Evolutionary conservation across 2,329 filamentous ascomycete genomes (phyloP).

Genomic region (Monilinia polystroma): DNA sequence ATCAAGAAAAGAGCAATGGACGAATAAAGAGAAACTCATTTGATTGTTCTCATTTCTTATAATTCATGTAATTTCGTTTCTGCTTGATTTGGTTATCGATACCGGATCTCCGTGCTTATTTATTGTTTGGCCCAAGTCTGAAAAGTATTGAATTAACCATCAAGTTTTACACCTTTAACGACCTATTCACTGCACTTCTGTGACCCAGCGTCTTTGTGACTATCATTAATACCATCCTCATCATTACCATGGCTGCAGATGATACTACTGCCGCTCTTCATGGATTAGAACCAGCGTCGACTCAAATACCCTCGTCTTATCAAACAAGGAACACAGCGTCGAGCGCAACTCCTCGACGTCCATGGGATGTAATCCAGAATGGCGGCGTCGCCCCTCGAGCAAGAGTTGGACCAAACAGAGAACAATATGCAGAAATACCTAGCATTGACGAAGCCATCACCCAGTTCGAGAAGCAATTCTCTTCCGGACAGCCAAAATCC

Average conservation of each 20-base stretch:
- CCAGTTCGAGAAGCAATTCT: constrained; percentile 36
- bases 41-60: constrained; percentile 15
- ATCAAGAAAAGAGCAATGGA: neutral
- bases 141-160: constrained; percentile 7
- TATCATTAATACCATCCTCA: neutral
- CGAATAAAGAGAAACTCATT: constrained; percentile 11
- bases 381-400: constrained; percentile 25
- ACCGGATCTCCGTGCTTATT: constrained; percentile 12
- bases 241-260: constrained; percentile 3
- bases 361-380: constrained; percentile 21
- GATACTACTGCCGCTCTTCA: constrained; percentile 1
- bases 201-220: neutral
- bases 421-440: constrained; percentile 16
- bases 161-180: neutral
- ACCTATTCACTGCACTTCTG: neutral
- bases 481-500: constrained; percentile 37
- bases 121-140: neutral
- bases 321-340: neutral
- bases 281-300: neutral
- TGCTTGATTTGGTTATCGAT: constrained; percentile 1
- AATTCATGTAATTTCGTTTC: constrained; percentile 7
- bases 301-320: neutral
- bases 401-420: constrained; percentile 7
- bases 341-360: constrained; percentile 18
- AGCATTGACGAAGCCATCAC: constrained; percentile 33